phyloP scores from a whole-genome alignment of 345 rosid genomes.

The Gossypium mustelinum region DNA sequence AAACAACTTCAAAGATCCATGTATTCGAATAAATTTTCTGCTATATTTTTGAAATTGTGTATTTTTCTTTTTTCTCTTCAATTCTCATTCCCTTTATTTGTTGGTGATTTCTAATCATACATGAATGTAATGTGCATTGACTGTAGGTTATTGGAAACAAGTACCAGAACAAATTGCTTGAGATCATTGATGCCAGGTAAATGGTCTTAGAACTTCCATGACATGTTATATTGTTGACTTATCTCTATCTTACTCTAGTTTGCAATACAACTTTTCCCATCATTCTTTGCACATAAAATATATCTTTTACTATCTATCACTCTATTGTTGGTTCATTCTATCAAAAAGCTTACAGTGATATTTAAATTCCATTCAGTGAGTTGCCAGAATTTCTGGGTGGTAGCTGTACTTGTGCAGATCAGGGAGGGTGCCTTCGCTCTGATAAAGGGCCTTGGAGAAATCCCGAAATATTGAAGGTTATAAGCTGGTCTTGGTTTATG shows the following conservation, averaged over 20 bases:
- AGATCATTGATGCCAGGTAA: constrained; percentile 83
- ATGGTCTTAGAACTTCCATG: constrained; percentile 2
- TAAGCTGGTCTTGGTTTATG: constrained; percentile 11
- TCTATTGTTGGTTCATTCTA: background rate
- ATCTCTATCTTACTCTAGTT: background rate
- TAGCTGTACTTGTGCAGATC: constrained; percentile 70
- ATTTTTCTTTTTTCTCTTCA: background rate
- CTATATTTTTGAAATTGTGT: background rate
- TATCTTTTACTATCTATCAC: background rate
- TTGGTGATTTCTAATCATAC: background rate
- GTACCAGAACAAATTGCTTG: constrained; percentile 80
- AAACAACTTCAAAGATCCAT: constrained; percentile 92
- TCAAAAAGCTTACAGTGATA: background rate
- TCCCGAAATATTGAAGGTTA: constrained; percentile 72
- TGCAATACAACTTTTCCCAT: background rate
- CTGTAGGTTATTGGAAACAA: constrained; percentile 91
- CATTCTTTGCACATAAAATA: background rate
- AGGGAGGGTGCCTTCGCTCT: constrained; percentile 93
- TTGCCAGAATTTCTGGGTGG: constrained; percentile 95
- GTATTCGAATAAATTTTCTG: constrained; percentile 34
- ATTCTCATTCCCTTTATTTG: background rate
- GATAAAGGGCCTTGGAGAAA: constrained; percentile 99
- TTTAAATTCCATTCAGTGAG: constrained; percentile 48
- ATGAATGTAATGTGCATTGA: constrained; percentile 18
- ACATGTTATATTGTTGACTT: background rate